These are phyloP conservation scores for Pisolithus marmoratus DNA, from an alignment of 768 basidiomycete genomes.

Conservation along the genomic window DNA sequence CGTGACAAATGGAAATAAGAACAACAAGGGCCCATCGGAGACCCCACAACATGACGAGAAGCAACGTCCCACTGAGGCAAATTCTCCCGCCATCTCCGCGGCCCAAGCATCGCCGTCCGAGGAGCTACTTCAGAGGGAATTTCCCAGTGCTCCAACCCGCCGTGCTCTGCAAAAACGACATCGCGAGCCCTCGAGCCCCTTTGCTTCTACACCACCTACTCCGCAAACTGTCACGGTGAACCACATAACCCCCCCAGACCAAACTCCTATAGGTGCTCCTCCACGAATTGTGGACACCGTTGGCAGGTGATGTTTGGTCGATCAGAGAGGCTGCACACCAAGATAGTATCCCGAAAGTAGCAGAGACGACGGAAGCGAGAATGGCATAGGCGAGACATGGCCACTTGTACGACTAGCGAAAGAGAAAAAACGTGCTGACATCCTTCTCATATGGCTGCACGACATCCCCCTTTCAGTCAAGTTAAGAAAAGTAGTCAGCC, in stretches of 20 bases:
- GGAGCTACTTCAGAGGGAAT: too few relatives aligned
- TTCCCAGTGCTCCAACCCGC: not conserved
- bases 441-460: too few relatives aligned
- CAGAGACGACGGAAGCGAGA: not conserved
- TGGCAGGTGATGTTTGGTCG: slow-evolving; percentile 14
- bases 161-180: slow-evolving; percentile 9
- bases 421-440: not conserved
- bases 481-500: not conserved
- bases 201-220: slow-evolving; percentile 14
- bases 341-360: not conserved
- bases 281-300: slow-evolving; percentile 17
- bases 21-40: too few relatives aligned
- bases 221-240: not conserved
- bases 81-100: too few relatives aligned
- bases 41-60: too few relatives aligned
- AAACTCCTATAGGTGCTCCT: slow-evolving; percentile 9
- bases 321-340: slow-evolving; percentile 12
- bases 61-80: too few relatives aligned
- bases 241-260: not conserved
- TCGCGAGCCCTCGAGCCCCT: slow-evolving; percentile 9
- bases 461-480: slow-evolving; percentile 8
- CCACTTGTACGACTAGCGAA: too few relatives aligned
- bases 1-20: too few relatives aligned
- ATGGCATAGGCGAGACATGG: too few relatives aligned
- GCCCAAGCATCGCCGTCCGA: too few relatives aligned